phyloP scores from a whole-genome alignment of 2,329 filamentous ascomycete species.

The Seiridium cupressi region DNA sequence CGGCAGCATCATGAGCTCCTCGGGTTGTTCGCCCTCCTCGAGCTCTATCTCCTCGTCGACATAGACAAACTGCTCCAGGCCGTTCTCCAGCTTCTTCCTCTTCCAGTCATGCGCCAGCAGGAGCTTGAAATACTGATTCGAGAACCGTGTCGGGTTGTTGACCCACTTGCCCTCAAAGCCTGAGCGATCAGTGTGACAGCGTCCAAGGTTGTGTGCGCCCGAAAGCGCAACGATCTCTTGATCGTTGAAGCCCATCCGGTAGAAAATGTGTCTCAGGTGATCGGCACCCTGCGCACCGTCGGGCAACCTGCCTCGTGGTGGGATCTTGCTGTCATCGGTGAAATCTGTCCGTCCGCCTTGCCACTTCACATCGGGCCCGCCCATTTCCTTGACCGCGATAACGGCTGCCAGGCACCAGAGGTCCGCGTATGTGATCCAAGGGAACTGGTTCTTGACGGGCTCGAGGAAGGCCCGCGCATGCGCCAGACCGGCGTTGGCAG shows the following conservation, averaged over 20 bases:
- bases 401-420: slow-evolving; percentile 63
- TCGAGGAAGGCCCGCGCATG: slow-evolving; percentile 64
- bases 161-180: slow-evolving; percentile 36
- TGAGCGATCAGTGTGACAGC: slow-evolving; percentile 48
- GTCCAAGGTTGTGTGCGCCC: slow-evolving; percentile 78
- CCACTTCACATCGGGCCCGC: slow-evolving; percentile 57
- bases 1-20: slow-evolving; percentile 66
- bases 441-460: slow-evolving; percentile 55
- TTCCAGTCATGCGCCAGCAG: slow-evolving; percentile 28
- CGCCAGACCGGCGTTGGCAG: slow-evolving; percentile 63
- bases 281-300: slow-evolving; percentile 75
- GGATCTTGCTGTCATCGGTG: slow-evolving; percentile 58
- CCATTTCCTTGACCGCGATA: slow-evolving; percentile 59
- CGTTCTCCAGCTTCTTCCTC: slow-evolving; percentile 24
- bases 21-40: slow-evolving; percentile 51
- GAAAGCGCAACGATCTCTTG: slow-evolving; percentile 89
- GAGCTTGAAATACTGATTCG: slow-evolving; percentile 34
- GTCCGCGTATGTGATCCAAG: slow-evolving; percentile 66
- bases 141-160: slow-evolving; percentile 34
- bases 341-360: slow-evolving; percentile 58
- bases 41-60: slow-evolving; percentile 50
- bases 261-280: slow-evolving; percentile 87
- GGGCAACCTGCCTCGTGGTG: slow-evolving; percentile 61
- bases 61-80: slow-evolving; percentile 52
- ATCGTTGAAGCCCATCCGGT: slow-evolving; percentile 95